Evolutionary conservation across 495 filamentous ascomycete species (phyloP).

Genomic region (Lindgomyces ingoldianus): DNA sequence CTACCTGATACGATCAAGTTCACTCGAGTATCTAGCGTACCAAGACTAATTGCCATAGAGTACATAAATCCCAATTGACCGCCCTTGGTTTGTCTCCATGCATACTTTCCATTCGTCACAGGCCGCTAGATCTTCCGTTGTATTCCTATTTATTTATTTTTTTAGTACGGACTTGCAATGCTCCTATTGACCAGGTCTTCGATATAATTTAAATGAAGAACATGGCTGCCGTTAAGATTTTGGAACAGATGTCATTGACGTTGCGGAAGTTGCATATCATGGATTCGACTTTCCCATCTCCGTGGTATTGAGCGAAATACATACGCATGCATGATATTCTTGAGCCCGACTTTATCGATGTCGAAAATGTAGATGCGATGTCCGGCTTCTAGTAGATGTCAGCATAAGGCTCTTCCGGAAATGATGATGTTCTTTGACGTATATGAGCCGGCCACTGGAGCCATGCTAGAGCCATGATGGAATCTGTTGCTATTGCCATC

Average conservation of each 20-base stretch:
- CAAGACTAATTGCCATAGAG: slow-evolving; percentile 49
- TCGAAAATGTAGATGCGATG: slow-evolving; percentile 43
- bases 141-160: slow-evolving; percentile 41
- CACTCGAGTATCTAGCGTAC: slow-evolving; percentile 38
- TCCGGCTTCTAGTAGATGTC: slow-evolving; percentile 37
- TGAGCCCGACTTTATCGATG: slow-evolving; percentile 41
- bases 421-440: slow-evolving; percentile 39
- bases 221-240: slow-evolving; percentile 32
- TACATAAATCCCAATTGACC: slow-evolving; percentile 52
- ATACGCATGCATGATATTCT: slow-evolving; percentile 36
- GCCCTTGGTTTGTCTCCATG: slow-evolving; percentile 49
- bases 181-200: slow-evolving; percentile 41
- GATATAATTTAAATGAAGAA: slow-evolving; percentile 41
- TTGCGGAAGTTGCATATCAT: slow-evolving; percentile 42
- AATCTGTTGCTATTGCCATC: too few species aligned
- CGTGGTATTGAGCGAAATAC: slow-evolving; percentile 28
- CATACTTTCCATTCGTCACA: slow-evolving; percentile 43
- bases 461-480: too few species aligned
- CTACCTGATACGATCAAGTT: slow-evolving; percentile 43
- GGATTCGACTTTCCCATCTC: slow-evolving; percentile 16
- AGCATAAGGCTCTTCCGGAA: slow-evolving; percentile 38
- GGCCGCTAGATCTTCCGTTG: slow-evolving; percentile 37
- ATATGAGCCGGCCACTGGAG: too few species aligned
- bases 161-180: slow-evolving; percentile 38
- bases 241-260: slow-evolving; percentile 34